Conservation (phyloP, 2,329 filamentous ascomycete genomes). For the Pseudopyricularia javanii region DNA sequence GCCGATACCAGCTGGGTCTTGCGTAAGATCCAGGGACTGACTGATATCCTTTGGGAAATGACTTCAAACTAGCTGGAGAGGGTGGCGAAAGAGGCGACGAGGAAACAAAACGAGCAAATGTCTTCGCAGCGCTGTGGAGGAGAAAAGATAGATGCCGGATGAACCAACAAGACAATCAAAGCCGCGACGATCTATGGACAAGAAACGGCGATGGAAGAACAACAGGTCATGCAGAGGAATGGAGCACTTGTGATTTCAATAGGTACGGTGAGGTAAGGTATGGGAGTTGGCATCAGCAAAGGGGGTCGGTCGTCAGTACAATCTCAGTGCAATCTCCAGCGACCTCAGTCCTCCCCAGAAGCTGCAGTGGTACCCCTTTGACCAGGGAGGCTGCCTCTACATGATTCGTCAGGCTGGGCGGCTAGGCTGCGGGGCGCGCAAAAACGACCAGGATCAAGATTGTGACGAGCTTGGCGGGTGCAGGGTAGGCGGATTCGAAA, state of each 20-base stretch:
- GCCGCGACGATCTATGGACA: neutral
- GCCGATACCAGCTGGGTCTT: neutral
- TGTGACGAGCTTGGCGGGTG: neutral
- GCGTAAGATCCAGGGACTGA: neutral
- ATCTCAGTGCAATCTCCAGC: neutral
- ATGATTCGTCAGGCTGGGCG: neutral
- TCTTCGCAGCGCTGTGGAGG: neutral
- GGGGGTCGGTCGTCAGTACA: neutral
- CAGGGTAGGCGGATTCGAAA: neutral
- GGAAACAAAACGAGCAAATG: neutral
- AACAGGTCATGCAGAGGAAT: neutral
- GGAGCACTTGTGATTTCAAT: too few relatives aligned
- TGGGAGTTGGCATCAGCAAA: neutral
- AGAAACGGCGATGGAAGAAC: neutral
- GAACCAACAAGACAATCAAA: neutral
- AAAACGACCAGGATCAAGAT: neutral
- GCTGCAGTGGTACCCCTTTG: neutral
- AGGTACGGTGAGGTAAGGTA: too few relatives aligned
- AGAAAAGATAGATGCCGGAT: neutral
- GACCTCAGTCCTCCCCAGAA: neutral
- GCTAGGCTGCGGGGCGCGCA: neutral
- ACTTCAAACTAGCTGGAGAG: neutral
- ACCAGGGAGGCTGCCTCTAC: neutral
- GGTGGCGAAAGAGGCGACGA: neutral
- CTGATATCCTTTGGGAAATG: neutral